Evolutionary conservation across 495 filamentous ascomycete species (phyloP), one percentile per base, ranked within the genome.

Genomic region (Chlorociboria aeruginascens): DNA sequence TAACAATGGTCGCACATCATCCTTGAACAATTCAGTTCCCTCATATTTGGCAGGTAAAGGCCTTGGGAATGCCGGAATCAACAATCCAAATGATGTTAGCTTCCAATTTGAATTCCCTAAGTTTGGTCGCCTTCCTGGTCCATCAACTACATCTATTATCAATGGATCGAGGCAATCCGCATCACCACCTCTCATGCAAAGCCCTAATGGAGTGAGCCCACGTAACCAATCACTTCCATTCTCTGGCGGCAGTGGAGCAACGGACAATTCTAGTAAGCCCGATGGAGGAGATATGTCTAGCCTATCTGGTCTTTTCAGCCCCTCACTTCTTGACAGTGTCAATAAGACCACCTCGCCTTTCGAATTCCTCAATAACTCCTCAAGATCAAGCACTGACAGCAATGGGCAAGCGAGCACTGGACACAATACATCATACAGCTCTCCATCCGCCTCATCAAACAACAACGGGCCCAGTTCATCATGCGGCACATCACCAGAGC

Each of bases 41-140:
- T 32, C 51, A 8, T 55, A 34, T 49, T 51, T 43, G 14, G 32
- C 57, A n/a, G 53, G 61, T 6, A 43, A 49, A 35, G 55, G 60
- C 0, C 71, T 73, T 30, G 68, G 63, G 40, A 60, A 49, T 34
- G 61, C 70, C 11, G 74, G 73, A 16, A 60, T 80, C 50, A 82
- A 78, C 57, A 85, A 85, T 53, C 63, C 76, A 42, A 82, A 74
- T 53, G 85, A 90, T 47, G 71, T 78, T 49, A 76, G 71, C 59
- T 97, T 98, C 61, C 77, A 87, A 56, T 97, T 94, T 54, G 89
- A 95, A 51, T 97, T 97, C 58, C 92, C 92, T 47, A 86, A 82
- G 63, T 95, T 96, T 61, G 92, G 92, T 34, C 54, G 63, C 50
- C 69, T 89, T 17, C 84, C 86, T 1, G 81, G 77, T 10, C 69